Conservation (phyloP, 2,329 filamentous ascomycete species). For the Helotiales sp. region DNA sequence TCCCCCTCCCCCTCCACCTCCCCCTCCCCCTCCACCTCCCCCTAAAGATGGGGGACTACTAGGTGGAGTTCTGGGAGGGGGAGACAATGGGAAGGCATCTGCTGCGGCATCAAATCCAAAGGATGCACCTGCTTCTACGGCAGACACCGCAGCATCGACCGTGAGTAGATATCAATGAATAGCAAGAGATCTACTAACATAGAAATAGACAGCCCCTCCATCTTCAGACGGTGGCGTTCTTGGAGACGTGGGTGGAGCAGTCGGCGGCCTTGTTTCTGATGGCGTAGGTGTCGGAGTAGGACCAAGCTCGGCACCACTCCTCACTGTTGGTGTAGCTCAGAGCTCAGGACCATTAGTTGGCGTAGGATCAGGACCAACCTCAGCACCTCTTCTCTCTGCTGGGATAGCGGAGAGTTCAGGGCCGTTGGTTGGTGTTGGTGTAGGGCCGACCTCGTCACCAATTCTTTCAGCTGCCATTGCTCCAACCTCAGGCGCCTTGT, state of each 20-base stretch:
- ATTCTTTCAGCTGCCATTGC: slow-evolving; percentile 1
- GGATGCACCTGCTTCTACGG: background rate
- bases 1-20: background rate
- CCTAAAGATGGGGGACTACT: too few relatives aligned
- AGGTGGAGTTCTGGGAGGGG: background rate
- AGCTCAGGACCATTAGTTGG: background rate
- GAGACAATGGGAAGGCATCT: background rate
- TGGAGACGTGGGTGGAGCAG: background rate
- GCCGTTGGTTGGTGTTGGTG: background rate
- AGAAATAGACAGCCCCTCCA: background rate
- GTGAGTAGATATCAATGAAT: background rate
- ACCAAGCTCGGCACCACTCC: slow-evolving; percentile 1
- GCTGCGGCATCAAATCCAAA: background rate
- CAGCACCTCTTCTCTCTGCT: background rate
- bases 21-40: background rate
- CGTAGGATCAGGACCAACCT: background rate
- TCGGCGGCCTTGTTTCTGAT: background rate
- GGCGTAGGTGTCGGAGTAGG: background rate
- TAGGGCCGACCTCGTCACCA: background rate
- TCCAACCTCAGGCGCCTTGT: background rate
- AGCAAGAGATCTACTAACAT: background rate
- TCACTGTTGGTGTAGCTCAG: background rate
- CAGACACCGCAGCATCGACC: background rate
- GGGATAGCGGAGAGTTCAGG: slow-evolving; percentile 1
- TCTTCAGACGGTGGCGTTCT: background rate